Conservation (phyloP, 2,329 filamentous ascomycete genomes). For the Fusarium marasasianum region DNA sequence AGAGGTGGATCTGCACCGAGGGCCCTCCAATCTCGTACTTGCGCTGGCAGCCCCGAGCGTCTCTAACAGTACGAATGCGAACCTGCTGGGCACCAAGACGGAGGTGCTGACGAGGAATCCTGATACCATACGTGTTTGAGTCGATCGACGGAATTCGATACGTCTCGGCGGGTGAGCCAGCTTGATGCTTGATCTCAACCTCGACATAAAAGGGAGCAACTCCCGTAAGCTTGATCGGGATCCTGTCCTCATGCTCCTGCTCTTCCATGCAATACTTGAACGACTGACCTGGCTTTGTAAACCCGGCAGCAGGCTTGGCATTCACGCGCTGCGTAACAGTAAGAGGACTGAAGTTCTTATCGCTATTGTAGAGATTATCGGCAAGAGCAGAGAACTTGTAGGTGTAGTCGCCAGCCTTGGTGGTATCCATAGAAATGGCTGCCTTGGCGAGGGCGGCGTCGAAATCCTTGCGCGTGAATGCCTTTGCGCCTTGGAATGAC, state of each 20-base stretch:
- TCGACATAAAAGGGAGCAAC: constrained; percentile 89
- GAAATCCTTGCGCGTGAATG: constrained; percentile 74
- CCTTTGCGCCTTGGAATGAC: constrained; percentile 70
- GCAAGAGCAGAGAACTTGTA: constrained; percentile 87
- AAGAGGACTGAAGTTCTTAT: constrained; percentile 72
- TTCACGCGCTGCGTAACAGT: constrained; percentile 85
- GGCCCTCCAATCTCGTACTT: constrained; percentile 76
- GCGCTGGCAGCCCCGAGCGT: constrained; percentile 85
- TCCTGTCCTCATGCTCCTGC: constrained; percentile 81
- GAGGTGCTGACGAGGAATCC: constrained; percentile 84
- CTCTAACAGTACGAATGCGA: constrained; percentile 88
- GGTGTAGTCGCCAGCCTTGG: constrained; percentile 81
- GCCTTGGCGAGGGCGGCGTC: constrained; percentile 81
- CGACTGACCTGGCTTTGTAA: constrained; percentile 86
- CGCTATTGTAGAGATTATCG: constrained; percentile 85
- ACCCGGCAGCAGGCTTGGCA: constrained; percentile 81
- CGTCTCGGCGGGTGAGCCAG: constrained; percentile 79
- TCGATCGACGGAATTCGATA: constrained; percentile 84
- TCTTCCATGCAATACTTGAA: constrained; percentile 96
- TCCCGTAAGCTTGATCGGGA: constrained; percentile 86
- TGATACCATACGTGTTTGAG: constrained; percentile 77
- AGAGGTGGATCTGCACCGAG: constrained; percentile 89
- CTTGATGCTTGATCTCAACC: constrained; percentile 91
- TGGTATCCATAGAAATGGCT: constrained; percentile 86
- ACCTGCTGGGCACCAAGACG: constrained; percentile 90